These are phyloP conservation scores for Pseudopediastrum boryanum DNA, from an alignment of 139 green algal genomes.

Conservation along the genomic window DNA sequence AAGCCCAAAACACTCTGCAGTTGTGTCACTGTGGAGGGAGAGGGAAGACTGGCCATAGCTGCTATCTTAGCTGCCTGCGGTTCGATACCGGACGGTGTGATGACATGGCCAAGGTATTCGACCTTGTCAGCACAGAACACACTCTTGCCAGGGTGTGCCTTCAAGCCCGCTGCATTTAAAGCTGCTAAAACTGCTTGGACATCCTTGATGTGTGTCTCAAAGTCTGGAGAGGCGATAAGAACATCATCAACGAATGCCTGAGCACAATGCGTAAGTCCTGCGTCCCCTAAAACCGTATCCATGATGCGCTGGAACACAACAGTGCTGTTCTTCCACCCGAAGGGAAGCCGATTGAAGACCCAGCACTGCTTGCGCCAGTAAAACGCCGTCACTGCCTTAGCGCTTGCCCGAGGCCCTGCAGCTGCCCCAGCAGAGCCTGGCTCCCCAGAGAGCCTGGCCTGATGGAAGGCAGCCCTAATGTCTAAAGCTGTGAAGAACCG, in stretches of 20 bases:
- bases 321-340: no score
- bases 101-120: slow-evolving; percentile 47
- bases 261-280: not conserved
- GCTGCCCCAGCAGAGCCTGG: no score
- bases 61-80: slow-evolving; percentile 39
- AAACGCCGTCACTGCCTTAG: no score
- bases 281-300: no score
- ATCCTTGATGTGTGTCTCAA: slow-evolving; percentile 13
- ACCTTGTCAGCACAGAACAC: slow-evolving; percentile 18
- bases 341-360: no score
- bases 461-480: no score
- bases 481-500: no score
- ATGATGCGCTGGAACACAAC: no score
- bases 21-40: slow-evolving; percentile 34
- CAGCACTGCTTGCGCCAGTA: no score
- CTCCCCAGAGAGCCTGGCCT: no score
- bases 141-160: slow-evolving; percentile 39
- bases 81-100: slow-evolving; percentile 25
- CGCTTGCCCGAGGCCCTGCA: no score
- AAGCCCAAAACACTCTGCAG: slow-evolving; percentile 41
- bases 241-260: slow-evolving; percentile 45
- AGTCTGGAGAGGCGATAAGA: not conserved
- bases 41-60: slow-evolving; percentile 37
- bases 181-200: slow-evolving; percentile 1
- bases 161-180: slow-evolving; percentile 14